These are phyloP conservation scores for Tieghemostelium lacteum DNA, from an alignment of 78 protist genomes.

Conservation along the genomic window DNA sequence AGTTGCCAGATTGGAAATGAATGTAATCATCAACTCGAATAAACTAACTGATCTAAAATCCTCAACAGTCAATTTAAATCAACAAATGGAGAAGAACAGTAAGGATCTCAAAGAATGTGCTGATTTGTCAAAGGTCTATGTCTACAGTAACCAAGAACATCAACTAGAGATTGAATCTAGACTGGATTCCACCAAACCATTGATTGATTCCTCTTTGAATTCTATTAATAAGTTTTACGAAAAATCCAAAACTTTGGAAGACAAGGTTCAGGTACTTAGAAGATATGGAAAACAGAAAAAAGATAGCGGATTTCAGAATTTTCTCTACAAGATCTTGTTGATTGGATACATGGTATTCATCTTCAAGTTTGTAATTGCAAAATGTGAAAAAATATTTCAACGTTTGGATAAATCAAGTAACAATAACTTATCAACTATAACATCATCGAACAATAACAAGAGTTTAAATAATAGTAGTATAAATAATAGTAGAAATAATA, in stretches of 20 bases:
- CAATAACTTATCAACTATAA: neutral
- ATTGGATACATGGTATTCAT: neutral
- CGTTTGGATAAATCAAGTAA: neutral
- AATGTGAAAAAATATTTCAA: too few species aligned
- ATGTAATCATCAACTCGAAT: neutral
- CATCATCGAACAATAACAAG: neutral
- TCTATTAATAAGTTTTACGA: constrained; percentile 13
- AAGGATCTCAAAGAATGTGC: neutral
- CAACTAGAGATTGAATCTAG: constrained; percentile 16
- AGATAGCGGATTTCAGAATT: neutral
- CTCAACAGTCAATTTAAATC: neutral
- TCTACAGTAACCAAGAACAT: constrained; percentile 1
- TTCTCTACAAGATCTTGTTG: constrained; percentile 17
- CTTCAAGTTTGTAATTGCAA: constrained; percentile 13
- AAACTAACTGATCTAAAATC: neutral
- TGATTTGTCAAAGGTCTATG: neutral
- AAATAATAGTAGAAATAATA: neutral
- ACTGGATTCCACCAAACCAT: constrained; percentile 30
- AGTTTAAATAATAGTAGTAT: neutral
- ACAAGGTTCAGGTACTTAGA: constrained; percentile 36
- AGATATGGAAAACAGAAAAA: constrained; percentile 34
- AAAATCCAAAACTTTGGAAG: constrained; percentile 44
- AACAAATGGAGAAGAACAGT: neutral
- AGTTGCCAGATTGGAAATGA: neutral
- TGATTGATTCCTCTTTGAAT: constrained; percentile 4